Evolutionary conservation across 805 yeast genomes (phyloP).

Genomic region (Starmerella etchellsii): DNA sequence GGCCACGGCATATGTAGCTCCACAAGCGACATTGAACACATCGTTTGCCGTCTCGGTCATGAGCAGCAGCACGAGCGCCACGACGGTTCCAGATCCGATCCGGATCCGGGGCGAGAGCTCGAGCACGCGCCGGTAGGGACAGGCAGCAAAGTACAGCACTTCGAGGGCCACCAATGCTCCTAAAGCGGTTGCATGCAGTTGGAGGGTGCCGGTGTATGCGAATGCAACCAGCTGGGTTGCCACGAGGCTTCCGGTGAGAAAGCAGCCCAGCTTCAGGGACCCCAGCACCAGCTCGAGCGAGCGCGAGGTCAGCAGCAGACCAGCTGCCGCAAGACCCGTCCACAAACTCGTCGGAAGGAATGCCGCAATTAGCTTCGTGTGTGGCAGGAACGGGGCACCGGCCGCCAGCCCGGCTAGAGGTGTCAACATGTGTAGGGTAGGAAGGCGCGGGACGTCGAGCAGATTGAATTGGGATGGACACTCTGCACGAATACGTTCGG

Average conservation of each 20-base stretch:
- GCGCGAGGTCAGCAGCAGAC: background rate
- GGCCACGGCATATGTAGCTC: background rate
- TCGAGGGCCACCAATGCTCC: background rate
- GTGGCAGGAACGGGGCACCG: background rate
- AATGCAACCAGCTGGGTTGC: background rate
- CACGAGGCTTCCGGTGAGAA: background rate
- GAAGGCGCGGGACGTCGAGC: too few species aligned
- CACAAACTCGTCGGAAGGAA: background rate
- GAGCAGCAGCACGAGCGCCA: background rate
- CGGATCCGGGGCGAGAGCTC: background rate
- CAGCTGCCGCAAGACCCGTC: background rate
- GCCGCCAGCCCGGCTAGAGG: background rate
- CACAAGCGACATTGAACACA: background rate
- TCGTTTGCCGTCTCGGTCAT: background rate
- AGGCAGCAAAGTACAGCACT: background rate
- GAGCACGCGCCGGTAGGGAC: background rate
- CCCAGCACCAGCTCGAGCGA: background rate
- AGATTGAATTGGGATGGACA: constrained; percentile 4
- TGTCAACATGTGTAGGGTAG: too few species aligned
- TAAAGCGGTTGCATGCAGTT: background rate
- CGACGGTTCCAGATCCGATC: background rate
- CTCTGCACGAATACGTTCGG: constrained; percentile 8
- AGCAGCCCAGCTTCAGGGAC: background rate
- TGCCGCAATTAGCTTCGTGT: background rate
- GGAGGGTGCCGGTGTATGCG: background rate